Base-by-base conservation (phyloP, 441 rosid genomes). In the Pelargonium fulgidum region DNA sequence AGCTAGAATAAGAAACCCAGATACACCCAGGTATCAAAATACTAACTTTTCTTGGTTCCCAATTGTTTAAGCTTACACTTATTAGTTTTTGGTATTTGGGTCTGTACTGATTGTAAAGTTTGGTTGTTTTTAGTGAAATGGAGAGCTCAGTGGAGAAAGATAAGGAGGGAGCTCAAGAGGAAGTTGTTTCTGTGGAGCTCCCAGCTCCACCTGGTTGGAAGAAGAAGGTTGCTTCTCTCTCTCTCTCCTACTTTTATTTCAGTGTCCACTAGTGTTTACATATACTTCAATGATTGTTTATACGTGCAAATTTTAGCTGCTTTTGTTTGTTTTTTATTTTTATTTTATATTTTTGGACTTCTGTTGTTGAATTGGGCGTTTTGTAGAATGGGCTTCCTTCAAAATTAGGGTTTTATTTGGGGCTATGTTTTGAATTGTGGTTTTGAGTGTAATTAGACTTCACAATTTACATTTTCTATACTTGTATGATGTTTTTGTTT, bases 201-300 rank as follows among this genome's bases (percentile, higher is more conserved):
- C 87, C 99, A 24, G 96, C 96, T 74, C 99, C 97, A 75, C 70
- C 89, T 75, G 78, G 95, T 73, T 91, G 97, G 97, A 91, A 87
- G 78, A 93, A 93, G 78, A 70, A 91, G 98, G 99, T 93, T 45
- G 9, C 2, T 26, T 59, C 54, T 20, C 7, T 68, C 56, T 68
- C 56, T 66, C 6, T 33, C 26, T 9, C 16, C 6, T 1, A 22
- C 52, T 3, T 29, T 29, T 29, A 36, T 36, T 52, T 67, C 10
- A 44, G 20, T 69, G 39, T 67, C 4, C 16, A 17, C 56, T 22
- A 42, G 19, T 17, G 22, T 65, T 67, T 68, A 9, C 20, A 0
- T 14, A 16, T 14, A 16, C 20, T 63, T 41, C 64, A 19, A 0
- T 26, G 47, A 29, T 29, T 29, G 36, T 29, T 29, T 29, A 29